Base-by-base conservation (phyloP, 106 monocot species). In the Platanthera zijinensis region DNA sequence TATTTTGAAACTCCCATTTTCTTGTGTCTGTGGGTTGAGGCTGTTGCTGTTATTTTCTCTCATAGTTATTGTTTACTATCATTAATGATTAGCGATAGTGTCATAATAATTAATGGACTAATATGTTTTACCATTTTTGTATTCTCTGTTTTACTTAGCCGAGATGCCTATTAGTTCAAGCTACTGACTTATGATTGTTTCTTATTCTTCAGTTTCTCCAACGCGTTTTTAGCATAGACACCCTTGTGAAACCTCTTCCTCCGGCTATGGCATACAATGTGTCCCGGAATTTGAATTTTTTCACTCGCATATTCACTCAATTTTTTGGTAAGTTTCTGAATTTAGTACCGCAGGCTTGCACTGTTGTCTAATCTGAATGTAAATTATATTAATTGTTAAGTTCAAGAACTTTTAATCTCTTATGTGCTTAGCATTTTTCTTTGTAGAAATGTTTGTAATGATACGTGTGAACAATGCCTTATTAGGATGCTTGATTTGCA, bases 161-260 rank as follows among this genome's bases (percentile, higher is more conserved):
- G 8, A 1, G 21, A 61, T 53, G 14, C 52, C 1, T 53, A 53
- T 12, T 56, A 56, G 13, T 69, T 69, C 47, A 17, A 70, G 48
- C 1, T 70, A 47, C 8, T 67, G 39, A 71, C 15, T 39, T 39
- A 0, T 61, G 10, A 48, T 48, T 72, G 11, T 50, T 25, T 51
- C 46, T 72, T 19, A 8, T 51, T 72, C 5, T 89, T 75, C 87
- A 96, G 96, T 96, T 96, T 80, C 82, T 96, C 25, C 80, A 80
- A 73, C 73, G 83, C 61, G 96, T 96, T 83, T 96, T 96, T 73
- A 96, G 88, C 83, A 84, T 96, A 57, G 96, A 96, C 73, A 93
- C 93, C 50, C 64, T 96, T 70, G 96, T 96, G 74, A 96, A 96
- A 54, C 96, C 96, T 82, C 87, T 96, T 67, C 96, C 96, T 80